phyloP scores from a whole-genome alignment of 2,329 filamentous ascomycete genomes.

The Aureobasidium sp. region DNA sequence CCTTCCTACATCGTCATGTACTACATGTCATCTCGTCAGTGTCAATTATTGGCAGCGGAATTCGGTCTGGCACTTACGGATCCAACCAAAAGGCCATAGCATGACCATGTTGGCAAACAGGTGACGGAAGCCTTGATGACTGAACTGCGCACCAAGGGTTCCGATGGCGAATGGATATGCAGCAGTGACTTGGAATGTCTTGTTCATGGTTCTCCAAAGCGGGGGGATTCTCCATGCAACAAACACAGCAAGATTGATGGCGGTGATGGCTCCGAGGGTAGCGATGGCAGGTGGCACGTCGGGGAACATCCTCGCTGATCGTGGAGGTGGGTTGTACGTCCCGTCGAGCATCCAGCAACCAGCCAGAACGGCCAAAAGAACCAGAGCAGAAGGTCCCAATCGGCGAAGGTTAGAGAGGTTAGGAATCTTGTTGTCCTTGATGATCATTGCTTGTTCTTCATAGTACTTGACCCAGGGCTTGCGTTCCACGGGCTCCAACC shows the following conservation, averaged over 20 bases:
- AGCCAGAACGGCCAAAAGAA: slow-evolving; percentile 23
- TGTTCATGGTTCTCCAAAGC: slow-evolving; percentile 58
- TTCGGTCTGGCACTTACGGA: slow-evolving; percentile 28
- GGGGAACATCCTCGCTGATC: slow-evolving; percentile 47
- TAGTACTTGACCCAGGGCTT: slow-evolving; percentile 29
- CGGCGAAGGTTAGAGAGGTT: slow-evolving; percentile 28
- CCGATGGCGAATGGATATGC: slow-evolving; percentile 55
- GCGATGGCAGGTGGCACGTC: slow-evolving; percentile 54
- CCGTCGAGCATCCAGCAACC: slow-evolving; percentile 33
- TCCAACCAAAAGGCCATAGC: slow-evolving; percentile 59
- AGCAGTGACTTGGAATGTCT: slow-evolving; percentile 56
- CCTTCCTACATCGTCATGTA: slow-evolving; percentile 63
- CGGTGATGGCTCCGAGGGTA: slow-evolving; percentile 55
- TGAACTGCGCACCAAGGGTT: slow-evolving; percentile 58
- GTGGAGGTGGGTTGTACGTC: slow-evolving; percentile 41
- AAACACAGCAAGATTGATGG: slow-evolving; percentile 50
- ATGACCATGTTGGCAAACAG: slow-evolving; percentile 55
- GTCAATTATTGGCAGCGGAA: neutral
- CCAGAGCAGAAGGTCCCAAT: slow-evolving; percentile 36
- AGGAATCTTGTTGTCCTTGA: slow-evolving; percentile 25
- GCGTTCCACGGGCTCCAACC: slow-evolving; percentile 22
- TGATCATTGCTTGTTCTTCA: slow-evolving; percentile 25
- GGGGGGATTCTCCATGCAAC: slow-evolving; percentile 55
- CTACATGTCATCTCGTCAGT: slow-evolving; percentile 18
- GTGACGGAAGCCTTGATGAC: slow-evolving; percentile 56